Evolutionary conservation across 2,329 filamentous ascomycete genomes (phyloP).

Genomic region (Neonectria punicea): DNA sequence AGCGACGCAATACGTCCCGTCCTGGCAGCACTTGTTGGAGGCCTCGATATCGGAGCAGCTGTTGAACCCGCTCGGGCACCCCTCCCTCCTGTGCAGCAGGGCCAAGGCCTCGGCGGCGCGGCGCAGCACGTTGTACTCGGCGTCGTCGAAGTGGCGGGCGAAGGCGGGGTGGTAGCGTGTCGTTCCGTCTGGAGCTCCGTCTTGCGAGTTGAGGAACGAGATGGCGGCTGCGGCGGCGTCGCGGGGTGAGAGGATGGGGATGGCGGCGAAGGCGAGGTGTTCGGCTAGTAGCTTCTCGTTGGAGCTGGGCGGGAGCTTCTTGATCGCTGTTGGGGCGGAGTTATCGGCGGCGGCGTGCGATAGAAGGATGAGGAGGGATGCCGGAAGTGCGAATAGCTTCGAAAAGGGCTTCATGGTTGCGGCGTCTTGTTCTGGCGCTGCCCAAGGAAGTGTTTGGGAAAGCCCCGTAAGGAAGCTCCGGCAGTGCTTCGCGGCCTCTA

Average conservation of each 20-base stretch:
- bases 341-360: slow-evolving; percentile 49
- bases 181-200: slow-evolving; percentile 34
- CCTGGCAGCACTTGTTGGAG: slow-evolving; percentile 77
- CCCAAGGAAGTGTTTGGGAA: not conserved
- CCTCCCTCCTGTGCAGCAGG: slow-evolving; percentile 66
- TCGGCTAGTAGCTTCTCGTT: slow-evolving; percentile 79
- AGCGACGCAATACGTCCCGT: slow-evolving; percentile 72
- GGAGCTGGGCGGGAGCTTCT: slow-evolving; percentile 77
- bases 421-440: not conserved
- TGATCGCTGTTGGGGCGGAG: slow-evolving; percentile 68
- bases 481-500: not conserved
- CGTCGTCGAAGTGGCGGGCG: slow-evolving; percentile 55
- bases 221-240: slow-evolving; percentile 47
- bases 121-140: slow-evolving; percentile 47
- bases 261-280: slow-evolving; percentile 64
- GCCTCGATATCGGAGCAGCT: slow-evolving; percentile 72
- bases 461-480: not conserved
- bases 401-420: slow-evolving; percentile 53
- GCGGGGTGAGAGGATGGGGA: slow-evolving; percentile 40
- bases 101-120: slow-evolving; percentile 59
- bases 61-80: slow-evolving; percentile 74
- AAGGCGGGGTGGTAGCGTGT: slow-evolving; percentile 60
- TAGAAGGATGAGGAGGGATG: slow-evolving; percentile 59
- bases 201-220: slow-evolving; percentile 43
- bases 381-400: slow-evolving; percentile 51